phyloP scores from a whole-genome alignment of 331 rosid species.

The Prunus yedoensis region DNA sequence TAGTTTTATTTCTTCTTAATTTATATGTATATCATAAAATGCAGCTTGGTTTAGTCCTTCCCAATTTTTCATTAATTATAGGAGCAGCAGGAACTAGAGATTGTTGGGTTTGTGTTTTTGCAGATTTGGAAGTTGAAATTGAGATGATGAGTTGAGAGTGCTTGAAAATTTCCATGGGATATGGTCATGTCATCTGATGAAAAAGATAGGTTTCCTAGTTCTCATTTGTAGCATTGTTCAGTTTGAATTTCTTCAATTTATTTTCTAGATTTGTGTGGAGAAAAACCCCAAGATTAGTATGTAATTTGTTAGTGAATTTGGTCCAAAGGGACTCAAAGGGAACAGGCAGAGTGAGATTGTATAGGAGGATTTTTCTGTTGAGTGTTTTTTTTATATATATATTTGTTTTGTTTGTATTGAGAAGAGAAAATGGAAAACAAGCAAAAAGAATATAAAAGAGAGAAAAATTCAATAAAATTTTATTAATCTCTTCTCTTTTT shows the following conservation, averaged over 20 bases:
- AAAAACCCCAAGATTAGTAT: conserved; percentile 19
- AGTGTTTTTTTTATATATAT: conserved; percentile 25
- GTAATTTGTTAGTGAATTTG: conserved; percentile 44
- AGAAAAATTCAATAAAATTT: not conserved
- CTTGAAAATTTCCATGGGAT: conserved; percentile 22
- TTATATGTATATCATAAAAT: not conserved
- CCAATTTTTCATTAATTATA: conserved; percentile 20
- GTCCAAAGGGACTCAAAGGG: conserved; percentile 67
- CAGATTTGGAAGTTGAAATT: conserved; percentile 54
- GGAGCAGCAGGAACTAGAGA: conserved; percentile 22
- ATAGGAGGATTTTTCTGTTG: conserved; percentile 64
- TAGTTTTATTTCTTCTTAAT: conserved; percentile 29
- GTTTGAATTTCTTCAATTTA: conserved; percentile 10
- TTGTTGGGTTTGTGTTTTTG: conserved; percentile 43
- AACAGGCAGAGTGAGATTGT: conserved; percentile 55
- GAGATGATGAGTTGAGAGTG: conserved; percentile 22
- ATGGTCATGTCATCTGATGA: conserved; percentile 26
- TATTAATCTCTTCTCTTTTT: not conserved
- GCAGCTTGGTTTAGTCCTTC: conserved; percentile 10
- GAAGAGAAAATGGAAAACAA: conserved; percentile 13
- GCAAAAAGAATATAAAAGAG: conserved; percentile 14
- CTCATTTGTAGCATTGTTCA: conserved; percentile 16
- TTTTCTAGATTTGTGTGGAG: conserved; percentile 36
- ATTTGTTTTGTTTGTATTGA: conserved; percentile 29
- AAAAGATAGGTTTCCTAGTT: conserved; percentile 24